Conservation (phyloP, 345 rosid genomes). For the Salix koriyanagi region DNA sequence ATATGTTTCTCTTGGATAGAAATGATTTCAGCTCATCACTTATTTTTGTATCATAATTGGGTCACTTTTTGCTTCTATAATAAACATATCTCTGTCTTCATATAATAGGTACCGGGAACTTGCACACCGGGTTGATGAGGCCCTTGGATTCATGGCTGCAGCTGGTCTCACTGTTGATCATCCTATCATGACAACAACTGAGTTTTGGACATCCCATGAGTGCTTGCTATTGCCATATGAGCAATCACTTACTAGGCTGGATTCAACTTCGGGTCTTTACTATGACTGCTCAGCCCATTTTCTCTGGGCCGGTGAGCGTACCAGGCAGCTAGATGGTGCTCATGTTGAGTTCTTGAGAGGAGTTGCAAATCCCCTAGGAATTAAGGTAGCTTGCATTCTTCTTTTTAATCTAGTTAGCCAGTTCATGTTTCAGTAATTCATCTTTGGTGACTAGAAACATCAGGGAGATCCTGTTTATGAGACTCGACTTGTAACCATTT, state of each 20-base stretch:
- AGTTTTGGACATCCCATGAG: slow-evolving; percentile 33
- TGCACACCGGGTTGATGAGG: slow-evolving; percentile 29
- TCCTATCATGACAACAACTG: slow-evolving; percentile 29
- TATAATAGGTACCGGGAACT: slow-evolving; percentile 26
- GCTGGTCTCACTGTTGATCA: slow-evolving; percentile 32
- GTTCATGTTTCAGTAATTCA: neutral
- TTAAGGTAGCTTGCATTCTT: slow-evolving; percentile 12
- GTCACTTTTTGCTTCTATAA: slow-evolving; percentile 2
- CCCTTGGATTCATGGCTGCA: slow-evolving; percentile 30
- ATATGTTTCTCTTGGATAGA: neutral
- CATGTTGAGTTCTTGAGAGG: slow-evolving; percentile 28
- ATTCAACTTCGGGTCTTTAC: slow-evolving; percentile 31
- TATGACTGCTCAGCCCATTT: slow-evolving; percentile 35
- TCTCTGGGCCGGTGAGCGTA: slow-evolving; percentile 29
- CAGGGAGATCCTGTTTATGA: neutral
- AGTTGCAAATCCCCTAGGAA: slow-evolving; percentile 31
- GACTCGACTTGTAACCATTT: neutral
- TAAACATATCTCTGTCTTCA: neutral
- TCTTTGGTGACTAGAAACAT: neutral
- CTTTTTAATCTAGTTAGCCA: neutral
- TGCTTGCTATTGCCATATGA: slow-evolving; percentile 32
- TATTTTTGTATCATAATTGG: neutral
- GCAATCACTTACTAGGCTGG: slow-evolving; percentile 31
- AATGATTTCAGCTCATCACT: neutral
- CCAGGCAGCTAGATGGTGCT: slow-evolving; percentile 32